Evolutionary conservation across 1,139 yeast genomes (phyloP), one percentile per base, ranked within the genome.

Genomic region (Lodderomyces pseudojiufengensis): DNA sequence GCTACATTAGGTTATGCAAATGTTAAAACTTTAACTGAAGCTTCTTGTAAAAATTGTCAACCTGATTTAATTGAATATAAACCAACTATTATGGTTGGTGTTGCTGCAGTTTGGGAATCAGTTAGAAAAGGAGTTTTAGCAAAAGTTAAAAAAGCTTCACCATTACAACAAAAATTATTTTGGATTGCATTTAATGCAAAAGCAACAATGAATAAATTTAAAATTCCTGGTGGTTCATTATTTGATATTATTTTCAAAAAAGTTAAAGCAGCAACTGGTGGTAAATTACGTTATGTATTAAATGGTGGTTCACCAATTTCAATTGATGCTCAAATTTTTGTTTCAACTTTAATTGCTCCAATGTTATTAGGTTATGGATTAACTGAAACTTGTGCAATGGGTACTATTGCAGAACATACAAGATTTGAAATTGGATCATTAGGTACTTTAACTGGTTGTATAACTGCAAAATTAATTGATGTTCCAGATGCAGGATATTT

Each of bases 91-190:
- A 86, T 92, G 96, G 96, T 88, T 46, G 98, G 96, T 59, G 98
- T 94, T 39, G 97, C 98, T 11, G 96, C 98, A 2, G 97, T 92
- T 38, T 94, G 97, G 96, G 99, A 92, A 69, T 76, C 84, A 22
- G 87, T 92, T 43, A 83, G 95, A 63, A 92, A 92, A 69, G 99
- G 98, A 40, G 84, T 92, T 41, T 50, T 86, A 45, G 76, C 78
- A 38, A 90, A 90, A 65, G 74, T 94, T 43, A 69, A 71, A 47
- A 76, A 78, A 50, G 74, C 74, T 52, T 85, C 96, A 10, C 51
- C 78, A 11, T 48, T 83, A 25, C 73, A 78, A 27, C 96, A 88
- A 63, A 84, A 77, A 59, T 52, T 92, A 31, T 94, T 92, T 61
- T 94, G 98, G 98, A 71, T 78, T 27, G 95, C 96, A 10, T 88